A percentile compares a stretch with the other conserved stretches of the same genome.
These are phyloP conservation scores for Solanum lycopersicoides DNA, from an alignment of 257 asterid genomes.

Conservation along the genomic window DNA sequence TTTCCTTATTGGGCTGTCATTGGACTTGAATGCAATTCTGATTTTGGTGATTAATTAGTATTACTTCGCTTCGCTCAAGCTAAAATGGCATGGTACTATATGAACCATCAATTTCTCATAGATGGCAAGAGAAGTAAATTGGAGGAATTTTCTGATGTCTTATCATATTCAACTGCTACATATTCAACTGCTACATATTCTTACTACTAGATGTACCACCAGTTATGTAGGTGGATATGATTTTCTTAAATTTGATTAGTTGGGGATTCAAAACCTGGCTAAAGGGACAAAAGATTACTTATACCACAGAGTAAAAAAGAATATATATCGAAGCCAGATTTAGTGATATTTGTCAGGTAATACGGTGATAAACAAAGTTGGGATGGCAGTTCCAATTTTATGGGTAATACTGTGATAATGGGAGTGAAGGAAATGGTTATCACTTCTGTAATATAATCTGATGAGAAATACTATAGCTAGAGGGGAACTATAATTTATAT, in stretches of 20 bases:
- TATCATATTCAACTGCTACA: neutral
- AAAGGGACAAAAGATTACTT: neutral
- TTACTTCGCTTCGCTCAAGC: neutral
- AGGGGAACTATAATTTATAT: neutral
- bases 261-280: neutral
- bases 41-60: neutral
- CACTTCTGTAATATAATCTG: neutral
- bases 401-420: neutral
- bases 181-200: neutral
- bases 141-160: neutral
- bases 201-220: neutral
- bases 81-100: neutral
- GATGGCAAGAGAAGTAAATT: neutral
- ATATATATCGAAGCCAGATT: neutral
- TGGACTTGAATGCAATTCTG: neutral
- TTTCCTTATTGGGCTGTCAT: neutral
- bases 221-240: neutral
- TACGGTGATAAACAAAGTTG: neutral
- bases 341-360: neutral
- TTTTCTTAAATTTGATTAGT: neutral
- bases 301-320: neutral
- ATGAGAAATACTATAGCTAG: neutral
- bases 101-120: neutral
- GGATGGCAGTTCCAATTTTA: neutral
- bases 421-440: neutral